Percentiles rank a stretch among this genome's conserved stretches.
Evolutionary conservation across 805 yeast species (phyloP).

Genomic region (Yarrowia keelungensis): DNA sequence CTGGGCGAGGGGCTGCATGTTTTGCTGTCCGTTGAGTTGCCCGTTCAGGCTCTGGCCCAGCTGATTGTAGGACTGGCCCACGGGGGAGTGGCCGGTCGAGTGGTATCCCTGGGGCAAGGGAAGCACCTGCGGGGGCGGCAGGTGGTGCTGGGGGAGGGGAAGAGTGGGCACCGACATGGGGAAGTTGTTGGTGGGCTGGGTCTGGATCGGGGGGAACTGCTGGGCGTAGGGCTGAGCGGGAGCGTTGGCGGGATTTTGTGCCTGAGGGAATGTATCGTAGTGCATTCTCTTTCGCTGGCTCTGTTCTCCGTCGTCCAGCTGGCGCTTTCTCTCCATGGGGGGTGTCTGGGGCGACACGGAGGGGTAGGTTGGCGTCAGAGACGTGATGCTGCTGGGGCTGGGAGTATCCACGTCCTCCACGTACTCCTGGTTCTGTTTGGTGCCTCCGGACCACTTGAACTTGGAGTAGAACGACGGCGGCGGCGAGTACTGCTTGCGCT

Average conservation of each 20-base stretch:
- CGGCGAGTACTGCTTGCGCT: constrained; percentile 24
- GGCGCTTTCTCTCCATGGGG: constrained; percentile 34
- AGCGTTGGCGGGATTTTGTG: too few species aligned
- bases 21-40: too few species aligned
- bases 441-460: constrained; percentile 25
- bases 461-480: constrained; percentile 21
- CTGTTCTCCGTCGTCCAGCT: not conserved
- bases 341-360: constrained; percentile 31
- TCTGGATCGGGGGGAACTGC: constrained; percentile 21
- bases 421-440: not conserved
- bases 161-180: constrained; percentile 15
- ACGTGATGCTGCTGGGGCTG: constrained; percentile 1
- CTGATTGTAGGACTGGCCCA: constrained; percentile 5
- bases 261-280: not conserved
- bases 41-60: too few species aligned
- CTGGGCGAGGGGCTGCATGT: too few species aligned
- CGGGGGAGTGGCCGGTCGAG: constrained; percentile 14
- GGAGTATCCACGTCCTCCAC: constrained; percentile 15
- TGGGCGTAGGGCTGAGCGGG: not conserved
- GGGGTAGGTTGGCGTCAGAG: constrained; percentile 19
- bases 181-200: not conserved
- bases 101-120: not conserved
- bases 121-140: constrained; percentile 2
- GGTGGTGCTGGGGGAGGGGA: constrained; percentile 4
- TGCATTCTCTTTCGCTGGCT: not conserved